Evolutionary conservation across 139 green algal species (phyloP), one percentile per base, ranked within the genome.

Genomic region (Chlorella vulgaris): DNA sequence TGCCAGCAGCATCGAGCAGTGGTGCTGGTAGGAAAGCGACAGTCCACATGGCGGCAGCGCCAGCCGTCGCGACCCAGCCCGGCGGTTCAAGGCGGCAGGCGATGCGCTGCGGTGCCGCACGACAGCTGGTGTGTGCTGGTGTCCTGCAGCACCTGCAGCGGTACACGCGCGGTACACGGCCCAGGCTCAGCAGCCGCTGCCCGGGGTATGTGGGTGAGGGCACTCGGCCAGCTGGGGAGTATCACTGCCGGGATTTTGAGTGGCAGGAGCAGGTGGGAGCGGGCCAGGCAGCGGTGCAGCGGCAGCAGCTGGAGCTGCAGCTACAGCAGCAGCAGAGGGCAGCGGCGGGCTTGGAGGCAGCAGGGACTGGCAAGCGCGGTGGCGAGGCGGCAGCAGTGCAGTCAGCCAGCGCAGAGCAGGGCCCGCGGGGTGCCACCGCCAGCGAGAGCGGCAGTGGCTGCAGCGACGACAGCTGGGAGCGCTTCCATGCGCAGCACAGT

Each of bases 171-270:
- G n/a, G n/a, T n/a, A n/a, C n/a, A n/a, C n/a, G n/a, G n/a, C n/a
- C n/a, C n/a, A n/a, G n/a, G n/a, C n/a, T n/a, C 26, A 40, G 35
- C 0, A 18, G 22, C 66, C 7, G 42, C 26, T 84, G 80, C 66
- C 61, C 38, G 21, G 82, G 69, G 26, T 87, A 80, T 76, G 82
- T 87, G 29, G 86, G 86, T 1, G 74, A 87, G 65, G 36, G 47
- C n/a, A 76, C 58, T 8, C 33, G 36, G 21, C 35, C 66, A 29
- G 91, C 91, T 10, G 76, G 50, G 2, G 83, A 93, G 84, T 94
- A 94, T 81, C 86, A 94, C 69, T 61, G 77, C 29, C 35, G 50
- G 4, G 91, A 94, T 70, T 94, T 94, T 69, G 80, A 91, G 39
- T 94, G 84, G 83, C 29, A 86, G 13, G 80, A 92, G 4, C 74